Evolutionary conservation across 805 yeast species (phyloP), one percentile per base, ranked within the genome.

Genomic region (Hanseniaspora lachancei): DNA sequence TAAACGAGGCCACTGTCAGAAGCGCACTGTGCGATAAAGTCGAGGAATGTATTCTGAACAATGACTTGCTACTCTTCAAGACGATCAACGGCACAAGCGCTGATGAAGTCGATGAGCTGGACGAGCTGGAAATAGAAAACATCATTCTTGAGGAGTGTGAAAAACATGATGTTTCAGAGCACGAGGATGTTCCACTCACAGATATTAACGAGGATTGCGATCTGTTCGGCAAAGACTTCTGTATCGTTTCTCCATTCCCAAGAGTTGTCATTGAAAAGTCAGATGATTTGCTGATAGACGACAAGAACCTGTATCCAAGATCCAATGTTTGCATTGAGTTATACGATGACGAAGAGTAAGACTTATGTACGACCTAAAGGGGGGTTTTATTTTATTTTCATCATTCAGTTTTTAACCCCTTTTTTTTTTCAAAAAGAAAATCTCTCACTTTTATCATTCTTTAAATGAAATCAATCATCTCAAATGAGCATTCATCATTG

Each of bases 171-270:
- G 15, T 29, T n/a, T 16, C 12, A 9, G 16, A 44, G 10, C n/a
- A 18, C 21, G 29, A 39, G 9, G 34, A 13, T 8, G 21, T 43
- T 1, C 20, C 18, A 7, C 43, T 49, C 13, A 15, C 32, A 16
- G n/a, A 41, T 6, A 7, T 43, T 6, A 59, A 54, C 1, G 79
- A 77, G 58, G 61, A 66, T 3, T 80, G 75, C 60, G 65, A 24
- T 12, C n/a, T n/a, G 12, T 52, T 52, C 23, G 32, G 43, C 9
- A 6, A 21, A 3, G 34, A 66, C n/a, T 85, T 86, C 65, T 77
- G 74, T 55, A 67, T 86, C 36, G 74, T 75, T 2, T 77, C 84
- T 3, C 81, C 87, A 2, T 76, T 81, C 65, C 89, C 89, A 4
- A 74, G 86, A 59, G 72, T 66, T 47, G 67, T 69, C n/a, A 65